phyloP scores from a whole-genome alignment of 148 eudicot species.

The Chenopodium berlandieri region DNA sequence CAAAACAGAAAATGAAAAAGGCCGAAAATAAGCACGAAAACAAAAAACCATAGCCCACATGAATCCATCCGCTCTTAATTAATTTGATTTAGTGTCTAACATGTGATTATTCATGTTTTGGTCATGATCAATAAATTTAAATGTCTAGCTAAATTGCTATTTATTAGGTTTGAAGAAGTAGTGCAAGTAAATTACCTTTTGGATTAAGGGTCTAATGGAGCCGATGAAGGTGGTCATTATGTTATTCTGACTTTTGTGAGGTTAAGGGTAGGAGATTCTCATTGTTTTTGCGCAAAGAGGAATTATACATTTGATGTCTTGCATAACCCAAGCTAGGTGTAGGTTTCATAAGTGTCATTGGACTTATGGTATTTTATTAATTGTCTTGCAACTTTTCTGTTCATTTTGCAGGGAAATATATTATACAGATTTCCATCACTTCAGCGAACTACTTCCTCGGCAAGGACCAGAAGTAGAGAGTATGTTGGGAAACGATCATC shows the following conservation, averaged over 20 bases:
- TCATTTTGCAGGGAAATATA: constrained; percentile 74
- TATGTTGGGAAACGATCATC: constrained; percentile 71
- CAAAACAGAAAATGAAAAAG: too few species aligned
- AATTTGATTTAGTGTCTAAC: neutral
- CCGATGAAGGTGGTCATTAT: neutral
- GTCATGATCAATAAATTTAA: neutral
- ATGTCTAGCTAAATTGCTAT: neutral
- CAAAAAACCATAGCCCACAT: neutral
- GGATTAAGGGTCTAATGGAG: neutral
- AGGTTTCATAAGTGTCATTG: neutral
- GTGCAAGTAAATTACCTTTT: neutral
- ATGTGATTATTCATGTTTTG: neutral
- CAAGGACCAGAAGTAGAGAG: constrained; percentile 67
- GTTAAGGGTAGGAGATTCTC: neutral
- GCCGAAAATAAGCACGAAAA: too few species aligned
- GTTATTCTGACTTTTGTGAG: neutral
- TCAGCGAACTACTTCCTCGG: constrained; percentile 86
- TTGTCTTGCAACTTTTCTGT: constrained; percentile 1
- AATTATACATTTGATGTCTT: neutral
- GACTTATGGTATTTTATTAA: neutral
- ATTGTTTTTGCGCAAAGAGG: neutral
- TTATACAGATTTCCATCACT: constrained; percentile 85
- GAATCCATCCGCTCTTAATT: neutral
- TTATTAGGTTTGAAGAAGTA: neutral
- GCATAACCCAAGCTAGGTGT: neutral